Evolutionary conservation across 441 rosid genomes (phyloP).

Genomic region (Flueggea neowawraea): DNA sequence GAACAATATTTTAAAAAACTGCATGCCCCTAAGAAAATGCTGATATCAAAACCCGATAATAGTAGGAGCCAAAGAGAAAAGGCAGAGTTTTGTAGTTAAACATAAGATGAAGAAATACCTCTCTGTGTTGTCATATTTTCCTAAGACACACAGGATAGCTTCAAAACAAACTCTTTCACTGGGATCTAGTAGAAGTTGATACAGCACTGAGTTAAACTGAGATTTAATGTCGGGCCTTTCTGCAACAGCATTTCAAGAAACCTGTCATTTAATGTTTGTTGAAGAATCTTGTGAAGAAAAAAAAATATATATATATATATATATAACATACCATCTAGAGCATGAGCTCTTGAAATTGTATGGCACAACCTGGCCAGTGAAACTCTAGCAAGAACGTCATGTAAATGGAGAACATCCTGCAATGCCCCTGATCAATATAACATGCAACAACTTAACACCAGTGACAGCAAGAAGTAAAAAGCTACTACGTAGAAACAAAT

Average conservation of each 20-base stretch:
- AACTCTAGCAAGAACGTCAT: constrained; percentile 99
- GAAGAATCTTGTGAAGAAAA: constrained; percentile 2
- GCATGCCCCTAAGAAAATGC: constrained; percentile 10
- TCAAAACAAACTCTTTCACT: constrained; percentile 99
- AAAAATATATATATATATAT: no score
- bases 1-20: not conserved
- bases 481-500: constrained; percentile 11
- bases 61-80: not conserved
- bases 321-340: constrained; percentile 99
- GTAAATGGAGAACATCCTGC: constrained; percentile 99
- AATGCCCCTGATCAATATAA: constrained; percentile 75
- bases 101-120: constrained; percentile 42
- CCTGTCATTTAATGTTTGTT: constrained; percentile 17
- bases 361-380: constrained; percentile 95
- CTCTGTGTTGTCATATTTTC: constrained; percentile 77
- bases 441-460: constrained; percentile 20
- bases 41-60: constrained; percentile 10
- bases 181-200: constrained; percentile 97
- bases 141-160: constrained; percentile 89
- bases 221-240: constrained; percentile 94
- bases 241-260: constrained; percentile 30
- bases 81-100: not conserved
- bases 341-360: constrained; percentile 85
- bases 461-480: constrained; percentile 7
- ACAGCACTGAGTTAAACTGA: constrained; percentile 90